Conservation (phyloP, 2,329 filamentous ascomycete genomes). For the Paracoccidioides brasiliensis region DNA sequence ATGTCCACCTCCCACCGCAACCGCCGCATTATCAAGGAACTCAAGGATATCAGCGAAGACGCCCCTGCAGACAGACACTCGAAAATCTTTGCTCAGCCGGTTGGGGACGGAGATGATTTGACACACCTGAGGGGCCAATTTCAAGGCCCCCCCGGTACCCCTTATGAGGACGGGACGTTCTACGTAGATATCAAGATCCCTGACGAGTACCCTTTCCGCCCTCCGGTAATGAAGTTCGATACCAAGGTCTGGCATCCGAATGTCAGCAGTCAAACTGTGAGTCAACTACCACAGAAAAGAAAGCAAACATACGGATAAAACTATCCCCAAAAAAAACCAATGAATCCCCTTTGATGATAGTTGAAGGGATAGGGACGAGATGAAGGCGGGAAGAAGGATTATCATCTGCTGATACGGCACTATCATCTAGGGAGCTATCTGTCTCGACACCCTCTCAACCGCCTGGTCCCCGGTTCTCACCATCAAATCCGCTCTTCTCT, state of each 20-base stretch:
- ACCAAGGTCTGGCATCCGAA: conserved; percentile 98
- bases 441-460: conserved; percentile 76
- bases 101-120: conserved; percentile 53
- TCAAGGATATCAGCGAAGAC: conserved; percentile 37
- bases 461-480: conserved; percentile 95
- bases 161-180: conserved; percentile 78
- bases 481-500: conserved; percentile 88
- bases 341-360: no score
- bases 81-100: conserved; percentile 56
- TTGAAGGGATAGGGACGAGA: no score
- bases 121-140: conserved; percentile 76
- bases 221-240: conserved; percentile 78
- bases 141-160: conserved; percentile 76
- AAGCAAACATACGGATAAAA: neutral
- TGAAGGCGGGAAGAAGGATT: no score
- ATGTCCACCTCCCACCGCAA: conserved; percentile 38
- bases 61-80: conserved; percentile 54
- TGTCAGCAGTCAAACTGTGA: conserved; percentile 80
- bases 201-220: conserved; percentile 81
- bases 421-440: conserved; percentile 68
- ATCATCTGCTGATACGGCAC: conserved; percentile 2
- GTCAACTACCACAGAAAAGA: conserved; percentile 20
- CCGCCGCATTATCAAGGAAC: conserved; percentile 41
- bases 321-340: no score
- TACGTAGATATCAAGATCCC: conserved; percentile 78